A percentile compares a stretch with the other conserved stretches of the same genome.
phyloP scores from a whole-genome alignment of 768 basidiomycete genomes.

The Ramaria sp. region DNA sequence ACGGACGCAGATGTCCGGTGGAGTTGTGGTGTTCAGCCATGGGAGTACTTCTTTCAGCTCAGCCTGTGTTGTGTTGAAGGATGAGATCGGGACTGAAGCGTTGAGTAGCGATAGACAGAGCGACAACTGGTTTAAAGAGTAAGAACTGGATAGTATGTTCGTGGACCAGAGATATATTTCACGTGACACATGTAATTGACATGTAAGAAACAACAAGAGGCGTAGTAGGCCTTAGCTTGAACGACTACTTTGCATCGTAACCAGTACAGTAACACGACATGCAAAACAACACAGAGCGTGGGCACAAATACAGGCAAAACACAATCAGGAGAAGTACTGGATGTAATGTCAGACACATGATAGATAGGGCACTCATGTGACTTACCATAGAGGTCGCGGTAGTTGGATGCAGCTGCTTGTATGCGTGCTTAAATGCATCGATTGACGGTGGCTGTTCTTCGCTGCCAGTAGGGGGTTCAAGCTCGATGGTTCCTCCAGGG shows the following conservation, averaged over 20 bases:
- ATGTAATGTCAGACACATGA: neutral
- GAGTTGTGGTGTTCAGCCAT: too few species aligned
- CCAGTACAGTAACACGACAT: neutral
- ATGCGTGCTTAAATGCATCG: slow-evolving; percentile 39
- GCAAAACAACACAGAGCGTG: neutral
- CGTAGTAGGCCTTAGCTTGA: neutral
- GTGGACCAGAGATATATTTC: too few species aligned
- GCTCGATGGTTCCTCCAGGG: slow-evolving; percentile 44
- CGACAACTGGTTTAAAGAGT: too few species aligned
- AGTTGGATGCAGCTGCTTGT: slow-evolving; percentile 44
- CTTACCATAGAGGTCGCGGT: slow-evolving; percentile 38
- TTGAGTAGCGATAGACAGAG: too few species aligned
- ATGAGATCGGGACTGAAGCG: too few species aligned
- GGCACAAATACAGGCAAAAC: neutral
- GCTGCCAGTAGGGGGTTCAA: slow-evolving; percentile 45
- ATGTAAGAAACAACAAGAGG: neutral
- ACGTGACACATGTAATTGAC: neutral
- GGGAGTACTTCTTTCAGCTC: too few species aligned
- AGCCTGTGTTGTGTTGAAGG: too few species aligned
- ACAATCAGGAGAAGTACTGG: slow-evolving; percentile 1
- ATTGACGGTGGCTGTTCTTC: slow-evolving; percentile 31
- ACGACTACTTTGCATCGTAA: neutral
- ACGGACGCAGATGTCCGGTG: neutral
- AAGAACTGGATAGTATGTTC: too few species aligned
- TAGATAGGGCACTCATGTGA: neutral